Conservation (phyloP, 1,139 yeast genomes). For the Yamadazyma siamensis region DNA sequence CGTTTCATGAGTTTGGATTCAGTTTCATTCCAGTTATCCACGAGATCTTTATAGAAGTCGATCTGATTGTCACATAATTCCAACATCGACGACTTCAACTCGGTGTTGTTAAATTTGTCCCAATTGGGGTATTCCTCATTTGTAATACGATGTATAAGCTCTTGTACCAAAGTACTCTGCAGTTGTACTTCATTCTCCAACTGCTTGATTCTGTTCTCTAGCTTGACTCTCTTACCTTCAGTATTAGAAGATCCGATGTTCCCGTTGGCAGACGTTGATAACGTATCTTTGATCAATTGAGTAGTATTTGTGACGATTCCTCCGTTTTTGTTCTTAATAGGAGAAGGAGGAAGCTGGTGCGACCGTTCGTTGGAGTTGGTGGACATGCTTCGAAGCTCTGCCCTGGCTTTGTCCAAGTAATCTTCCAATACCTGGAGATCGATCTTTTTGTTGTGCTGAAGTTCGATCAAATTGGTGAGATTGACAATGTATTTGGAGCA, state of each 20-base stretch:
- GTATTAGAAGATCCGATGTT: slow-evolving; percentile 39
- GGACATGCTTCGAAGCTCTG: slow-evolving; percentile 44
- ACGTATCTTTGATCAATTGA: slow-evolving; percentile 44
- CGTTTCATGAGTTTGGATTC: slow-evolving; percentile 44
- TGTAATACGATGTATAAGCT: slow-evolving; percentile 66
- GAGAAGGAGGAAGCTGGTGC: slow-evolving; percentile 30
- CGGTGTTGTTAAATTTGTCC: slow-evolving; percentile 75
- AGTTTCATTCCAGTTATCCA: slow-evolving; percentile 67
- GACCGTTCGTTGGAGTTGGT: slow-evolving; percentile 12
- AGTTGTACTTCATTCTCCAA: slow-evolving; percentile 53
- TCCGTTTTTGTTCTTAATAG: slow-evolving; percentile 22
- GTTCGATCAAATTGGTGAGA: slow-evolving; percentile 69
- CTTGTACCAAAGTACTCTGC: slow-evolving; percentile 48
- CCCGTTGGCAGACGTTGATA: slow-evolving; percentile 43
- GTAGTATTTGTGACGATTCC: slow-evolving; percentile 45
- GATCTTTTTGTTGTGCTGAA: slow-evolving; percentile 86
- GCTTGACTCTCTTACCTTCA: slow-evolving; percentile 32
- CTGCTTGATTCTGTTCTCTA: slow-evolving; percentile 30
- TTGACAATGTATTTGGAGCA: slow-evolving; percentile 81
- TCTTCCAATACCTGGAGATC: slow-evolving; percentile 86
- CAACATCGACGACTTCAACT: slow-evolving; percentile 67
- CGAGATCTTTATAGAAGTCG: slow-evolving; percentile 67
- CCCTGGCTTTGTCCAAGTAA: slow-evolving; percentile 65
- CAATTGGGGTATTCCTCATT: slow-evolving; percentile 81
- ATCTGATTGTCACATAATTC: slow-evolving; percentile 75